Conservation (phyloP, 306 rosid genomes). For the Styphnolobium japonicum region DNA sequence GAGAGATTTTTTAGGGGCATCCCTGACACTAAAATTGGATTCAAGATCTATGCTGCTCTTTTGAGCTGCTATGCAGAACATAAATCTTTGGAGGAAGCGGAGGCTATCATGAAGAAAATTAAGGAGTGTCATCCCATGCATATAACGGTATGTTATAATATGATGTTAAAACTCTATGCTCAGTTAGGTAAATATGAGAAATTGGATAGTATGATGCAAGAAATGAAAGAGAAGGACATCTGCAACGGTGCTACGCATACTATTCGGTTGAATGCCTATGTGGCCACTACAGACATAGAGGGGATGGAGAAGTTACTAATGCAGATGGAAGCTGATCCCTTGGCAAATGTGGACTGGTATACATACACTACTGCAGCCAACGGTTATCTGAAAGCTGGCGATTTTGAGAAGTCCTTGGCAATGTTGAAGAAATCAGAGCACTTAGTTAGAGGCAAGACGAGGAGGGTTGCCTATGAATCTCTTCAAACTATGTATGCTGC, state of each 20-base stretch:
- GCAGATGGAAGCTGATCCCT: conserved; percentile 57
- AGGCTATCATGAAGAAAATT: conserved; percentile 53
- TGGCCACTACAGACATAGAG: conserved; percentile 24
- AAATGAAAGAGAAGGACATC: conserved; percentile 55
- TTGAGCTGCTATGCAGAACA: conserved; percentile 53
- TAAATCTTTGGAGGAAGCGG: conserved; percentile 53
- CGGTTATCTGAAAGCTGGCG: conserved; percentile 55
- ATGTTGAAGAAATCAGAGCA: conserved; percentile 54
- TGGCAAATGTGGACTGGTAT: conserved; percentile 43
- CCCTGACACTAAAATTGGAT: conserved; percentile 33
- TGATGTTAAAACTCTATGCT: conserved; percentile 60
- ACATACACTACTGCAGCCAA: conserved; percentile 49
- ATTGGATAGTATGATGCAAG: conserved; percentile 46
- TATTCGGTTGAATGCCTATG: conserved; percentile 56
- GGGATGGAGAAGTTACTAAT: conserved; percentile 59
- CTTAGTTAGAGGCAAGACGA: neutral
- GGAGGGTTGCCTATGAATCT: conserved; percentile 44
- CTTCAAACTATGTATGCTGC: conserved; percentile 42
- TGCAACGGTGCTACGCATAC: conserved; percentile 32
- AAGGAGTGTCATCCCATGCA: conserved; percentile 28
- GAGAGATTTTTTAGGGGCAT: conserved; percentile 48
- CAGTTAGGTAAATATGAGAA: conserved; percentile 50
- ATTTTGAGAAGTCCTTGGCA: conserved; percentile 37
- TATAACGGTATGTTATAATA: conserved; percentile 38
- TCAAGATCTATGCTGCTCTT: conserved; percentile 53